Conservation (phyloP, 2,329 filamentous ascomycete genomes). For the Calcarisporium arbuscula region DNA sequence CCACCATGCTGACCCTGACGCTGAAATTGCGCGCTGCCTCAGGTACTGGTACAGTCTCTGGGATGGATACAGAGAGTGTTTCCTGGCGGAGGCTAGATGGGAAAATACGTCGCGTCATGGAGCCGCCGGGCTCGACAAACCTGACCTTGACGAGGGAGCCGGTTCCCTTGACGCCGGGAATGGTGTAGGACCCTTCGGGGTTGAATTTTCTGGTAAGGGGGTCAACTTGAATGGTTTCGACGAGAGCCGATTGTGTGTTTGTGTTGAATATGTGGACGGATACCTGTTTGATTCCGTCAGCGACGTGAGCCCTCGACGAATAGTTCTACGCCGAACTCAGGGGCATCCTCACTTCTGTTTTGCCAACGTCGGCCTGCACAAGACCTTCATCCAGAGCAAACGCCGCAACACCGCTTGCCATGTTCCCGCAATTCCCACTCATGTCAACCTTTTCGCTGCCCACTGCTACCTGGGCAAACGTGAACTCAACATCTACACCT, state of each 20-base stretch:
- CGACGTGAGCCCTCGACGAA: too few species aligned
- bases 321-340: too few species aligned
- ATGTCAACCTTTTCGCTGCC: constrained; percentile 48
- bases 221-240: constrained; percentile 45
- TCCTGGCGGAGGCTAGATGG: constrained; percentile 49
- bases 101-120: constrained; percentile 51
- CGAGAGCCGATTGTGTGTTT: constrained; percentile 52
- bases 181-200: constrained; percentile 43
- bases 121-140: constrained; percentile 53
- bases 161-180: constrained; percentile 51
- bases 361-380: constrained; percentile 18
- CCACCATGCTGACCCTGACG: constrained; percentile 25
- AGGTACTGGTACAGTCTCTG: too few species aligned
- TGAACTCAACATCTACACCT: constrained; percentile 53
- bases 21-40: too few species aligned
- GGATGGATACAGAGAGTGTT: constrained; percentile 17
- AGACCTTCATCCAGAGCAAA: constrained; percentile 50
- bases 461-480: constrained; percentile 56
- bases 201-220: constrained; percentile 40
- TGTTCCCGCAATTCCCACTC: constrained; percentile 58
- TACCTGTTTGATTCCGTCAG: too few species aligned
- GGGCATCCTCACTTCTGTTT: constrained; percentile 22
- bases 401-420: constrained; percentile 53
- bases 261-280: constrained; percentile 61
- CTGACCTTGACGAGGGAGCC: constrained; percentile 50